Percentiles rank a stretch among this genome's conserved stretches.
These are phyloP conservation scores for Collybia mongolica DNA, from an alignment of 768 basidiomycete species.

Conservation along the genomic window DNA sequence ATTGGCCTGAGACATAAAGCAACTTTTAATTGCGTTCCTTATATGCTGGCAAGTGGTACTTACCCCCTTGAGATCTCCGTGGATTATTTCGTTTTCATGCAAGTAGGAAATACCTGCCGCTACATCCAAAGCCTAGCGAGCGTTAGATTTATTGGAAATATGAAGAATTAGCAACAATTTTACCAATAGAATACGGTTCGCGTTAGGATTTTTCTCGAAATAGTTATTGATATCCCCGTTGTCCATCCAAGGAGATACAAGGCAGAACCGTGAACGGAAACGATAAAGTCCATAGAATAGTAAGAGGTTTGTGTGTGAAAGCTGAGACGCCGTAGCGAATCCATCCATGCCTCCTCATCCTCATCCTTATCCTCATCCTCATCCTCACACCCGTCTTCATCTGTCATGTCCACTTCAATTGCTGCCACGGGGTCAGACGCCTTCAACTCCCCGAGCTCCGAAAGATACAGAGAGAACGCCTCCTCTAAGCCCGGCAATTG, in stretches of 20 bases:
- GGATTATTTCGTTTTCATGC: slow-evolving; percentile 33
- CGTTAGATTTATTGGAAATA: no score
- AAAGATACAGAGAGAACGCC: no score
- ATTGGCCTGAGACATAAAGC: slow-evolving; percentile 15
- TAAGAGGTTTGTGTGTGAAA: slow-evolving; percentile 8
- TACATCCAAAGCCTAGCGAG: slow-evolving; percentile 27
- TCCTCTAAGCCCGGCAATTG: no score
- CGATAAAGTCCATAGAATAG: slow-evolving; percentile 11
- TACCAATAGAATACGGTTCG: slow-evolving; percentile 2
- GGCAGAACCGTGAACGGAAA: neutral
- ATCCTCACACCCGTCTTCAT: no score
- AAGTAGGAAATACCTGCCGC: slow-evolving; percentile 30
- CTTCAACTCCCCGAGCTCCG: no score
- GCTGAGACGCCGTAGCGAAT: neutral
- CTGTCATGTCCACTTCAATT: no score
- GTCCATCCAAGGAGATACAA: slow-evolving; percentile 14
- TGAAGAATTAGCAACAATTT: no score
- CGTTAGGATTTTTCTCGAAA: slow-evolving; percentile 1
- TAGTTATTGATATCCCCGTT: slow-evolving; percentile 5
- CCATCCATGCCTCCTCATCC: no score
- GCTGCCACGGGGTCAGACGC: no score
- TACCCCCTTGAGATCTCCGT: slow-evolving; percentile 46
- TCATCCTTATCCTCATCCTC: no score
- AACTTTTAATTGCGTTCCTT: neutral
- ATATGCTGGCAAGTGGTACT: slow-evolving; percentile 1